A percentile compares a stretch with the other conserved stretches of the same genome.
phyloP scores from a whole-genome alignment of 2,329 filamentous ascomycete genomes.

The Dothistroma pini region DNA sequence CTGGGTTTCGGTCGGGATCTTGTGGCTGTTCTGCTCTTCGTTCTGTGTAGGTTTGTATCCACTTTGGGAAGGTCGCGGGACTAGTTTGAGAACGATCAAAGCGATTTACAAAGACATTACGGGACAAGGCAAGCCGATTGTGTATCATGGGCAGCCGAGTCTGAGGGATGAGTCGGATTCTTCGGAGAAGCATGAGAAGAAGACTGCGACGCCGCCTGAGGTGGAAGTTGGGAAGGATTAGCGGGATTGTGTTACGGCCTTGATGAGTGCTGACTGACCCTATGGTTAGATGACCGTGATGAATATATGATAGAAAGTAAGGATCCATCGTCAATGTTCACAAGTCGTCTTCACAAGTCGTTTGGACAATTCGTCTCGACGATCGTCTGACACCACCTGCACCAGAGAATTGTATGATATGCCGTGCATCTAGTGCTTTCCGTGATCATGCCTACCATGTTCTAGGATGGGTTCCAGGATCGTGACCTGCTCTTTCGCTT shows the following conservation, averaged over 20 bases:
- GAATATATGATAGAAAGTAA: background rate
- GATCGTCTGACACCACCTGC: background rate
- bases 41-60: slow-evolving; percentile 77
- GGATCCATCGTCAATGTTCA: background rate
- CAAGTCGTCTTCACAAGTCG: too few species aligned
- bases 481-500: background rate
- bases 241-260: background rate
- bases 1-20: slow-evolving; percentile 60
- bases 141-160: slow-evolving; percentile 32
- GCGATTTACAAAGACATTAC: slow-evolving; percentile 60
- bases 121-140: slow-evolving; percentile 32
- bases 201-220: slow-evolving; percentile 29
- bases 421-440: background rate
- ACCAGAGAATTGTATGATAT: background rate
- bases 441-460: background rate
- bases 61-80: slow-evolving; percentile 71
- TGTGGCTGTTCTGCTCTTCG: slow-evolving; percentile 73
- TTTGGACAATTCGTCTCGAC: too few species aligned
- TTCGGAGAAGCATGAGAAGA: slow-evolving; percentile 28
- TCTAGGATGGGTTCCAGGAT: background rate
- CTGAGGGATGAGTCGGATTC: slow-evolving; percentile 27
- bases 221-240: slow-evolving; percentile 18
- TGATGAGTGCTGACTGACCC: background rate
- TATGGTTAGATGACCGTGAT: background rate
- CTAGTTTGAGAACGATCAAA: slow-evolving; percentile 59